Conservation (phyloP, 1,139 yeast genomes). For the Suhomyces choctaworum region DNA sequence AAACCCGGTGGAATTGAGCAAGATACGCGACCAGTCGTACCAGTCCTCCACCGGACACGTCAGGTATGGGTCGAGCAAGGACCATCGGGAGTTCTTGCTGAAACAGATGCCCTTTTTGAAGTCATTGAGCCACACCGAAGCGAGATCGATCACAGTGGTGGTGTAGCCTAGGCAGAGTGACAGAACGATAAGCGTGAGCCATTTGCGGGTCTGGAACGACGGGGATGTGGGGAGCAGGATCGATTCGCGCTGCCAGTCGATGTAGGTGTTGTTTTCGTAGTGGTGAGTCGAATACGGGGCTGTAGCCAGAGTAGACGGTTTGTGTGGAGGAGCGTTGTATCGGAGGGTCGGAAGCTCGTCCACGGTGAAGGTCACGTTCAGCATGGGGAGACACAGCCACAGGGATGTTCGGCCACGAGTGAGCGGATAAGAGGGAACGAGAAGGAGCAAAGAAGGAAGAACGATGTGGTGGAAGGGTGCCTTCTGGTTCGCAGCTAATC, state of each 20-base stretch:
- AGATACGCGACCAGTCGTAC: conserved; percentile 41
- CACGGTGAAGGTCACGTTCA: background rate
- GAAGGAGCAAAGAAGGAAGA: too few relatives aligned
- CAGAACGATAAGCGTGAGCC: conserved; percentile 59
- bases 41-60: conserved; percentile 47
- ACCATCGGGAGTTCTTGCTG: conserved; percentile 42
- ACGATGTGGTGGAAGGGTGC: background rate
- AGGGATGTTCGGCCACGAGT: too few relatives aligned
- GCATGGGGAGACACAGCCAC: background rate
- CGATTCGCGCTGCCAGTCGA: conserved; percentile 30
- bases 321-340: conserved; percentile 3
- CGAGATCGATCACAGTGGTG: conserved; percentile 60
- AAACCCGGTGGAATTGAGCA: conserved; percentile 24
- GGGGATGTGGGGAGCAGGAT: conserved; percentile 11
- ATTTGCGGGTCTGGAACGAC: conserved; percentile 35
- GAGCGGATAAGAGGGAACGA: too few relatives aligned
- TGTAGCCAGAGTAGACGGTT: conserved; percentile 1
- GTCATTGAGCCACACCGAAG: conserved; percentile 64
- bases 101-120: conserved; percentile 50
- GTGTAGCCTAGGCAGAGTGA: conserved; percentile 60
- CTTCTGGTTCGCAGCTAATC: too few relatives aligned
- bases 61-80: conserved; percentile 45
- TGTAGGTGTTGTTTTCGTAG: conserved; percentile 37
- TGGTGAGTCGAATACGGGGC: conserved; percentile 3
- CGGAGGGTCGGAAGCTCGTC: conserved; percentile 11